Percentiles rank a stretch among this genome's conserved stretches.
These are phyloP conservation scores for Ceratocystis harringtonii DNA, from an alignment of 2,329 filamentous ascomycete genomes.

Conservation along the genomic window DNA sequence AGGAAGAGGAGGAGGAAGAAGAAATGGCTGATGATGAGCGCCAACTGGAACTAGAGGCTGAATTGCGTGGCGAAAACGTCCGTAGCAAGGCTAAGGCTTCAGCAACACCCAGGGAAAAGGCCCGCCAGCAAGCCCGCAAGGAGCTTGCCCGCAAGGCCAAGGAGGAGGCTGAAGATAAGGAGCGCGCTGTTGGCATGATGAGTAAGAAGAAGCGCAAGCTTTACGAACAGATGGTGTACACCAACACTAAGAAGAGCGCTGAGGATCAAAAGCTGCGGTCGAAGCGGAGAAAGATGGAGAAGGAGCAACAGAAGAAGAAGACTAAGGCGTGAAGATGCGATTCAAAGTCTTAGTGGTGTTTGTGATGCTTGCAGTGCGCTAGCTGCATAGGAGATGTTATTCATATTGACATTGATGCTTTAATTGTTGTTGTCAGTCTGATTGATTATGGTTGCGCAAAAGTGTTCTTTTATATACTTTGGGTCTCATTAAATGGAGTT, in stretches of 20 bases:
- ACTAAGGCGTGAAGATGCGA: conserved; percentile 17
- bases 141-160: conserved; percentile 54
- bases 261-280: conserved; percentile 74
- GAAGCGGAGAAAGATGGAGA: conserved; percentile 87
- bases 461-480: conserved; percentile 17
- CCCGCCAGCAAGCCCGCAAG: conserved; percentile 55
- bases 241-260: conserved; percentile 80
- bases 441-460: conserved; percentile 12
- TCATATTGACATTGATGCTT: conserved; percentile 10
- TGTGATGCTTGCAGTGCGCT: no score
- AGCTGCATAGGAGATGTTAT: conserved; percentile 9
- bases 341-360: neutral
- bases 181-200: conserved; percentile 95
- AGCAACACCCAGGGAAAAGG: conserved; percentile 41
- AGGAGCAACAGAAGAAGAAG: conserved; percentile 33
- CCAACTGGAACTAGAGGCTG: conserved; percentile 84
- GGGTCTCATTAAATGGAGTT: conserved; percentile 16
- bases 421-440: conserved; percentile 12
- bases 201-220: conserved; percentile 95
- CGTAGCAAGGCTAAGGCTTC: conserved; percentile 30
- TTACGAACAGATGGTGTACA: conserved; percentile 94
- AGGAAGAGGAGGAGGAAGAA: conserved; percentile 28
- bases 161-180: conserved; percentile 71
- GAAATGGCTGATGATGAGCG: conserved; percentile 36
- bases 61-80: conserved; percentile 56